Base-by-base conservation (phyloP, 2,329 filamentous ascomycete genomes). In the Exutisphaerella laricina region DNA sequence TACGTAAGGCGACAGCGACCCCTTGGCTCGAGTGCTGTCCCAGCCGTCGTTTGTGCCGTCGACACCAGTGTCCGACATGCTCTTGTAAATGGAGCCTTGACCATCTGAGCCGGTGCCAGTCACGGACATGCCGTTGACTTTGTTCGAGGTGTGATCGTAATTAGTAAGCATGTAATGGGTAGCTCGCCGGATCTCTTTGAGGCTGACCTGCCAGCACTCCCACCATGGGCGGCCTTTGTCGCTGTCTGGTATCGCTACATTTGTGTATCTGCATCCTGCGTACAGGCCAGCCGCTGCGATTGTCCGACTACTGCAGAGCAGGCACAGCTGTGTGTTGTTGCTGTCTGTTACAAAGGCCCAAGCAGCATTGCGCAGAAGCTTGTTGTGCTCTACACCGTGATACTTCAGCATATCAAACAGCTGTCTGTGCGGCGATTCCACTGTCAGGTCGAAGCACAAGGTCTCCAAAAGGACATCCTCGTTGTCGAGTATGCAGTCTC, bases 311-410 rank as follows among this genome's bases (percentile, higher is more conserved):
- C 80, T 79, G 63, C 89, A 84, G 21, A 94, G 73, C 3, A 98
- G 75, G 46, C 89, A 94, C 36, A 97, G 73, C 29, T 83, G 79
- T 1, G 90, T 97, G 47, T 90, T 79, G 52, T 82, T 85, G 14
- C 84, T 85, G 66, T 98, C 92, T 61, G 94, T 96, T 50, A 94
- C 80, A 58, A 96, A 97, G 0, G 88, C 84, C 88, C 92, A 97
- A 1, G 88, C 85, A 0, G 85, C 80, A 65, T 95, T 89, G 42
- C 90, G 79, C 21, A 97, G 69, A 41, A 76, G 71, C 66, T 90
- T 90, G 66, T 94, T 85, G 58, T 90, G 82, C 46, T 86, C 80
- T 35, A 88, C 73, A 17, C 77, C 74, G 48, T 92, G 78, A 60
- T 78, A 81, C 41, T 80, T 79, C 22, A 95, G 77, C 59, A 89